Base-by-base conservation (phyloP, 306 rosid genomes). In the Vigna hirtella region DNA sequence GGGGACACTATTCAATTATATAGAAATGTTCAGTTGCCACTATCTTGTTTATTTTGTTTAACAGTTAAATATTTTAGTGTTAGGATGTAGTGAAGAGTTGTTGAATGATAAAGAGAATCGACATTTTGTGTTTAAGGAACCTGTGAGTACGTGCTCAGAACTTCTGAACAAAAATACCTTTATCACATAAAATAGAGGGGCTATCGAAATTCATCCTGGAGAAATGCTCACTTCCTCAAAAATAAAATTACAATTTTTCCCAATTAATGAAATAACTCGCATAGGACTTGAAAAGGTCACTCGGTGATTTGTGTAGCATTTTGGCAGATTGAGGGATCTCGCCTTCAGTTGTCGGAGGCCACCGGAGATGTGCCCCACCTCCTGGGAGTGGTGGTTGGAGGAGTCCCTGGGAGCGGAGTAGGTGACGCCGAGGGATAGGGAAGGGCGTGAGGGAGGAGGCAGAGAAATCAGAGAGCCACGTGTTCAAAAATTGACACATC, bases 201-300 rank as follows among this genome's bases (percentile, higher is more conserved):
- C 34, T 36, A 36, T 57, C 28, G 82, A 77, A 32, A 76, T 55
- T 83, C 55, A 79, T 81, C 84, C 74, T 50, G 77, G 73, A 43
- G 81, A 83, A 73, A 73, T 59, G 64, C 74, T 84, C 56, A 57
- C 81, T 85, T 87, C 96, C 76, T 61, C 85, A 85, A 95, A 89
- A 82, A 86, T 92, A 67, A 92, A 85, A 77, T 83, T 95, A 55
- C 96, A 91, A 74, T 96, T 92, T 82, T 95, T 91, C 57, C 98
- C 97, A 30, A 66, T 87, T 69, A 85, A 91, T 78, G 93, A 84
- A 83, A 81, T 18, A 76, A 92, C 88, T 63, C 88, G 88, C 49
- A 78, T 36, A 69, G 87, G 88, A 75, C 81, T 95, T 77, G 95
- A 88, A 85, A 91, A 91, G 96, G 98, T 95, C 65, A 63, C 28